Percentiles rank a stretch among this genome's conserved stretches.
These are phyloP conservation scores for Tolypocladium amazonense DNA, from an alignment of 2,329 filamentous ascomycete genomes.

Conservation along the genomic window DNA sequence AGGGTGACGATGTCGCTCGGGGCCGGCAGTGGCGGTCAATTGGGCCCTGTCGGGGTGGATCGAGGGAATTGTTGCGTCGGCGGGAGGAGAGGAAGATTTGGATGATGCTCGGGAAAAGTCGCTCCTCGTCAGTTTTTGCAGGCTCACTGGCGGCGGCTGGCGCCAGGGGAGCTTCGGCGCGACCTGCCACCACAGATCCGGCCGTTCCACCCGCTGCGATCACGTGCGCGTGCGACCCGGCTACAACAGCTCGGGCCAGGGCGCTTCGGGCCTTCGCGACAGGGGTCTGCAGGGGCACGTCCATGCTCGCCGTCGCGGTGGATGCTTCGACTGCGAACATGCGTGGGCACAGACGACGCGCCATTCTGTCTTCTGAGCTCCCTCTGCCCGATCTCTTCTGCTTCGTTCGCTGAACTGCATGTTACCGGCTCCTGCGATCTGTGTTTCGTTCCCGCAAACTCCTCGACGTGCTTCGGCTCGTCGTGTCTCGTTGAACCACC, in stretches of 20 bases:
- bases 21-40: conserved; percentile 32
- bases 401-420: not conserved
- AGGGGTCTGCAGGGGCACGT: not conserved
- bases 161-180: conserved; percentile 16
- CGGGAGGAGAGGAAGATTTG: conserved; percentile 28
- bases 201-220: conserved; percentile 3
- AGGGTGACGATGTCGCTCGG: conserved; percentile 21
- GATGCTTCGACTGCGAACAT: not conserved
- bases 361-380: not conserved
- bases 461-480: not conserved
- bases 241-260: not conserved
- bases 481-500: not conserved
- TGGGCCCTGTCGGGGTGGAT: conserved; percentile 29
- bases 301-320: not conserved
- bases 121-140: conserved; percentile 26
- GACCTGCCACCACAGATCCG: conserved; percentile 9
- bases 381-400: not conserved
- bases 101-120: conserved; percentile 35
- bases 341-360: not conserved
- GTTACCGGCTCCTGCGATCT: not conserved
- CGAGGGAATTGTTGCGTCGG: conserved; percentile 27
- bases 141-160: not conserved
- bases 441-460: not conserved
- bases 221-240: conserved; percentile 10
- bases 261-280: not conserved